Conservation (phyloP, 2,329 filamentous ascomycete species). For the Xylariaceae sp. region DNA sequence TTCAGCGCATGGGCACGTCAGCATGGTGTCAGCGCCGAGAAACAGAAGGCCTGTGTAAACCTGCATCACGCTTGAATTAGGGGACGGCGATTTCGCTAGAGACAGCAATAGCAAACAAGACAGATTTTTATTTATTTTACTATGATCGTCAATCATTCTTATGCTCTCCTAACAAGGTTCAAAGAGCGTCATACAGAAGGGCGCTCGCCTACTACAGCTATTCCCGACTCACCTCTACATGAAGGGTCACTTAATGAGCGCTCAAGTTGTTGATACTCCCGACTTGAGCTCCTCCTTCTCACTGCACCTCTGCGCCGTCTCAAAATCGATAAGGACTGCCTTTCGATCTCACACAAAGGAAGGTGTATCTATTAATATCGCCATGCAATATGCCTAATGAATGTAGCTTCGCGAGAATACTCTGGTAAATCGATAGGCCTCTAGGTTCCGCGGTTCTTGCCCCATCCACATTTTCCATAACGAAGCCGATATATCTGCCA, state of each 20-base stretch:
- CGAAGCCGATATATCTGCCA: slow-evolving; percentile 41
- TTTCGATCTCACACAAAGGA: slow-evolving; percentile 37
- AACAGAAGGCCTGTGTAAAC: too few relatives aligned
- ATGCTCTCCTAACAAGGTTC: too few relatives aligned
- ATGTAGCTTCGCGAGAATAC: slow-evolving; percentile 41
- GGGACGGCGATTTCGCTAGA: too few relatives aligned
- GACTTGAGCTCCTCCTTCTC: slow-evolving; percentile 13
- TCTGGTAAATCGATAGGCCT: slow-evolving; percentile 37
- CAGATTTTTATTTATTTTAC: too few relatives aligned
- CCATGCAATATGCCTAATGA: slow-evolving; percentile 44
- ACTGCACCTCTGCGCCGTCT: slow-evolving; percentile 15
- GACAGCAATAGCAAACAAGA: too few relatives aligned
- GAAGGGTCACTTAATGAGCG: slow-evolving; percentile 11
- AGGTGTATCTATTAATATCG: slow-evolving; percentile 43
- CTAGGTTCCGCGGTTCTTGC: slow-evolving; percentile 36
- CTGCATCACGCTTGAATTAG: too few relatives aligned
- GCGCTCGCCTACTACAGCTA: neutral
- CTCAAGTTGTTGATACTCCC: slow-evolving; percentile 6
- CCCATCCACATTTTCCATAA: slow-evolving; percentile 39
- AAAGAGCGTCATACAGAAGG: too few relatives aligned
- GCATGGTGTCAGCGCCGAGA: too few relatives aligned
- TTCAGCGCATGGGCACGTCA: too few relatives aligned
- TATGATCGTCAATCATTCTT: neutral
- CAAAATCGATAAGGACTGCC: slow-evolving; percentile 43
- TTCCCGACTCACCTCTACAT: slow-evolving; percentile 4